These are phyloP conservation scores for Penicillium sp. DNA, from an alignment of 2,329 filamentous ascomycete genomes.

Conservation along the genomic window DNA sequence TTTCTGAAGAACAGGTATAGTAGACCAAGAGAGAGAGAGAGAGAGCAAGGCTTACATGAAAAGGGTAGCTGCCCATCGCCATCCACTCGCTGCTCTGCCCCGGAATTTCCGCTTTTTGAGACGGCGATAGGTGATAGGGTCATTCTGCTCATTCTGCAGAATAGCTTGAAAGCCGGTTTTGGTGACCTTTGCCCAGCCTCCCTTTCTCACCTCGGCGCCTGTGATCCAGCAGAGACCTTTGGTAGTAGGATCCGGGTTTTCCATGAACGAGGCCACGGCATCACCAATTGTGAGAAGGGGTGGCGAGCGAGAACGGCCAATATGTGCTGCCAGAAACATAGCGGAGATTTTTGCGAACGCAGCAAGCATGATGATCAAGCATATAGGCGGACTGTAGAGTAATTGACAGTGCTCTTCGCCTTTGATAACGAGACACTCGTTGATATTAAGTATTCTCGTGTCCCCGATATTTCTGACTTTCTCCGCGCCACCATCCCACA, in stretches of 20 bases:
- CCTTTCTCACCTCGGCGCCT: neutral
- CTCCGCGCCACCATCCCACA: neutral
- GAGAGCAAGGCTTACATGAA: neutral
- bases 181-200: neutral
- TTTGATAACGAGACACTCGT: conserved; percentile 8
- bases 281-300: conserved; percentile 30
- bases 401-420: conserved; percentile 13
- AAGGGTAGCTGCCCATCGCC: neutral
- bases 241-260: conserved; percentile 15
- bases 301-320: neutral
- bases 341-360: conserved; percentile 16
- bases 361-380: conserved; percentile 13
- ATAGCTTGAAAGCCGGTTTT: neutral
- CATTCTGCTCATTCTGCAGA: neutral
- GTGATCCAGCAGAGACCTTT: conserved; percentile 12
- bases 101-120: neutral
- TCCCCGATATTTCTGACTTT: neutral
- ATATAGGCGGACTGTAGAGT: conserved; percentile 12
- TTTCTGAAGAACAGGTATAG: too few species aligned
- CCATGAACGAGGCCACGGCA: conserved; percentile 32
- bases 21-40: neutral
- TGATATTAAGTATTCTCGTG: neutral
- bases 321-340: conserved; percentile 15
- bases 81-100: neutral
- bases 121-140: neutral